These are phyloP conservation scores for Apiotrichum domesticum DNA, from an alignment of 1,284 basidiomycete genomes.

Conservation along the genomic window DNA sequence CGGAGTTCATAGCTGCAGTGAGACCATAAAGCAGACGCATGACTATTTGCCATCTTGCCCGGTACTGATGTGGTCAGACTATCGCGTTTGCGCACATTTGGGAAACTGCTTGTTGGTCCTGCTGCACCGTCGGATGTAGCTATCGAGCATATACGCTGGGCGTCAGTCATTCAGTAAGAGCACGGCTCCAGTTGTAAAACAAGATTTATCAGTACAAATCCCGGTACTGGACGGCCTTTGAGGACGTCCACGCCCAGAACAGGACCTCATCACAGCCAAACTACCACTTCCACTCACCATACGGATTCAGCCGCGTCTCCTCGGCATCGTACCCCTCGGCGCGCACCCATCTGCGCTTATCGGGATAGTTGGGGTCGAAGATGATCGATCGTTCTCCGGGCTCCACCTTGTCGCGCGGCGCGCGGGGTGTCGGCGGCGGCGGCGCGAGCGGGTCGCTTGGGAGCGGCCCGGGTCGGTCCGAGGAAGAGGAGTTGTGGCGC, in stretches of 20 bases:
- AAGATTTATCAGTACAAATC: not conserved
- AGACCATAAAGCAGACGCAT: not conserved
- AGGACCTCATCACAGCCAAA: not conserved
- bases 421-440: not conserved
- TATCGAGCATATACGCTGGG: conserved; percentile 10
- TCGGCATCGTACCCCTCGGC: not conserved
- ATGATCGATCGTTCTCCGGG: not conserved
- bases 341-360: not conserved
- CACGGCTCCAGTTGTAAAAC: not conserved
- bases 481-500: too few species aligned
- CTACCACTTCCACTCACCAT: not conserved
- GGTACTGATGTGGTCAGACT: too few species aligned
- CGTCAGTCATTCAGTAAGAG: not conserved
- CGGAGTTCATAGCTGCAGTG: too few species aligned
- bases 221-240: too few species aligned
- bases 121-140: conserved; percentile 10
- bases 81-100: conserved; percentile 1
- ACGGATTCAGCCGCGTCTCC: not conserved
- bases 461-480: not conserved
- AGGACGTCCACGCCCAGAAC: too few species aligned
- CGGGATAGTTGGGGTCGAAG: conserved; percentile 1
- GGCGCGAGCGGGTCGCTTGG: conserved; percentile 1
- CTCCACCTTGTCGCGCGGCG: not conserved
- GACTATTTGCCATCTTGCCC: not conserved
- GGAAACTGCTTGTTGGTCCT: conserved; percentile 6